Conservation (phyloP, 2,329 filamentous ascomycete genomes). For the Blumeria graminis region DNA sequence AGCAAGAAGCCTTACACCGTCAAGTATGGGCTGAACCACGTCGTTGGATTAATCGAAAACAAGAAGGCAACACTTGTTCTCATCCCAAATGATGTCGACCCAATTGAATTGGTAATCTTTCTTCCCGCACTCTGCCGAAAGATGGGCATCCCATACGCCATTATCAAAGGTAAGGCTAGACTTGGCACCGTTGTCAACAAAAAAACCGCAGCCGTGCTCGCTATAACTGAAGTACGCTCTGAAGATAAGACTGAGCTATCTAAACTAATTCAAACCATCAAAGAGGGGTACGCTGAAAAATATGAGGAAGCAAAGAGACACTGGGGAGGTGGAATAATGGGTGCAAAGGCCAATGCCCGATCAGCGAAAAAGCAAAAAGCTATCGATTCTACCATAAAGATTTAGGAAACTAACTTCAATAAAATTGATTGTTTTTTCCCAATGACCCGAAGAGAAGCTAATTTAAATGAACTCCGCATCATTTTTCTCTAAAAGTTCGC, state of each 20-base stretch:
- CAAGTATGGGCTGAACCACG: constrained; percentile 99
- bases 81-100: constrained; percentile 98
- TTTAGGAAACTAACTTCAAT: constrained; percentile 31
- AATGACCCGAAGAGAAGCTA: no score
- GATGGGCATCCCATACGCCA: constrained; percentile 99
- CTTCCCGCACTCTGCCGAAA: constrained; percentile 97
- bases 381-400: constrained; percentile 86
- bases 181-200: constrained; percentile 98
- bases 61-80: constrained; percentile 98
- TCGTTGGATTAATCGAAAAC: constrained; percentile 91
- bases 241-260: constrained; percentile 97
- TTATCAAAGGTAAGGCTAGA: constrained; percentile 98
- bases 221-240: constrained; percentile 83
- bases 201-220: constrained; percentile 96
- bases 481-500: no score
- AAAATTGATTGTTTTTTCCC: no score
- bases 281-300: constrained; percentile 95
- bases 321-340: constrained; percentile 99
- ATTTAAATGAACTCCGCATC: no score
- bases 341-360: constrained; percentile 65
- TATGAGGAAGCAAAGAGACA: constrained; percentile 74
- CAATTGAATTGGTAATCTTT: constrained; percentile 98
- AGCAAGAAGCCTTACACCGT: constrained; percentile 98
- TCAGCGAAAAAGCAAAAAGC: constrained; percentile 56
- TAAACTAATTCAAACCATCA: constrained; percentile 88